Evolutionary conservation across 805 yeast species (phyloP).

Genomic region (Wickerhamiella vanderwaltii): DNA sequence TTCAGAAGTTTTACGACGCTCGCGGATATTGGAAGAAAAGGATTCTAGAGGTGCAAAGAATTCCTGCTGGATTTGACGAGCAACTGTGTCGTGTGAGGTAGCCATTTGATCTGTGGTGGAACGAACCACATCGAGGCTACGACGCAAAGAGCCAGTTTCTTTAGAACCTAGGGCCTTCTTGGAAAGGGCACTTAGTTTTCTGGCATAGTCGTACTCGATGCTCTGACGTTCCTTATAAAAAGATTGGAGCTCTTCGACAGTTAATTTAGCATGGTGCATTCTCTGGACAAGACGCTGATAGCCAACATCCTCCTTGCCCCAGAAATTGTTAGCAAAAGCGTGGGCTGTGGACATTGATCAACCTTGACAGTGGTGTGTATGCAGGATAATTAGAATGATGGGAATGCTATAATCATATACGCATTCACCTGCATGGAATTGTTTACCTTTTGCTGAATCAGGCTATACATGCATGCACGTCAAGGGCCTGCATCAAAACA

Average conservation of each 20-base stretch:
- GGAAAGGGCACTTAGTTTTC: conserved; percentile 41
- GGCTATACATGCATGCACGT: conserved; percentile 5
- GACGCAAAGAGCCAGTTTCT: conserved; percentile 48
- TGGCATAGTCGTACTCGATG: conserved; percentile 64
- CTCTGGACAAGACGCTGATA: conserved; percentile 42
- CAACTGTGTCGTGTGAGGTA: conserved; percentile 41
- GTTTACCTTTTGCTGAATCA: conserved; percentile 8
- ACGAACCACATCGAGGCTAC: conserved; percentile 46
- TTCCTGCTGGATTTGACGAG: conserved; percentile 39
- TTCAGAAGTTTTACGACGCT: conserved; percentile 46
- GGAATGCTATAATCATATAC: conserved; percentile 9
- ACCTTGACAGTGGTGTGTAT: too few species aligned
- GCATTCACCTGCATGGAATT: neutral
- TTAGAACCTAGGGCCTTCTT: conserved; percentile 40
- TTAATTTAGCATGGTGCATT: conserved; percentile 46
- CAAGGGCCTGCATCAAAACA: conserved; percentile 2
- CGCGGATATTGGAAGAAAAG: conserved; percentile 40
- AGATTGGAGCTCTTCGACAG: conserved; percentile 39
- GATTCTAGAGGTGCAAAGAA: conserved; percentile 41
- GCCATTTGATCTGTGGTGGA: conserved; percentile 49
- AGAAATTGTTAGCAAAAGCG: conserved; percentile 28
- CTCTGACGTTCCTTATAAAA: conserved; percentile 43
- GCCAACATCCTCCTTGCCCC: conserved; percentile 54
- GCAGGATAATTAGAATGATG: conserved; percentile 1
- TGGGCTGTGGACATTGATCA: conserved; percentile 8